Conservation (phyloP, 202 grass and related monocot genomes). For the Brachypodium distachyon region DNA sequence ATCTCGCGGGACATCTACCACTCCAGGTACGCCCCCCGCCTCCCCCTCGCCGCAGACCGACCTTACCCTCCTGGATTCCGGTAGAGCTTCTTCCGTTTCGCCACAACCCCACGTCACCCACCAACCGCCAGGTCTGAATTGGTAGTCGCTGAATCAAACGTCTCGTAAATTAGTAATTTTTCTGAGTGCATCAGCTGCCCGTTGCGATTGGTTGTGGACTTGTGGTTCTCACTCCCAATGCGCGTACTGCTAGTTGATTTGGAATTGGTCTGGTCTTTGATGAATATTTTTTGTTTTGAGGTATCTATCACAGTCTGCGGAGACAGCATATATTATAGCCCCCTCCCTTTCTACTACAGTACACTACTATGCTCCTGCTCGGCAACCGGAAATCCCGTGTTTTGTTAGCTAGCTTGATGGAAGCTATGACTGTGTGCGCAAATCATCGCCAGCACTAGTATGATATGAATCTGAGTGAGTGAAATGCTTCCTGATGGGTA, state of each 20-base stretch:
- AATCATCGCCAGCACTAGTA: not conserved
- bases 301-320: not conserved
- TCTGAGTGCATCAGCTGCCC: not conserved
- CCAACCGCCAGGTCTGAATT: not conserved
- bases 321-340: not conserved
- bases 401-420: not conserved
- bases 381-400: not conserved
- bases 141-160: not conserved
- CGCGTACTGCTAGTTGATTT: not conserved
- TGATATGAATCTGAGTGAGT: not conserved
- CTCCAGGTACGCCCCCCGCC: conserved; percentile 38
- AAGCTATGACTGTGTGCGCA: not conserved
- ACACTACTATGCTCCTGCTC: too few species aligned
- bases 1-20: conserved; percentile 72
- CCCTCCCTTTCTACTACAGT: too few species aligned
- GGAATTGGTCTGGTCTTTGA: not conserved
- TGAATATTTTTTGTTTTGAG: not conserved
- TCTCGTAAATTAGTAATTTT: too few species aligned
- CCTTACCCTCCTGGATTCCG: not conserved
- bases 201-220: not conserved
- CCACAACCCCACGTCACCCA: not conserved
- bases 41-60: not conserved
- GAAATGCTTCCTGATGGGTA: not conserved
- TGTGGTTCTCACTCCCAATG: not conserved
- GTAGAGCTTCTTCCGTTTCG: not conserved